Conservation (phyloP, 176 grass and related monocot genomes). For the Ensete ventricosum region DNA sequence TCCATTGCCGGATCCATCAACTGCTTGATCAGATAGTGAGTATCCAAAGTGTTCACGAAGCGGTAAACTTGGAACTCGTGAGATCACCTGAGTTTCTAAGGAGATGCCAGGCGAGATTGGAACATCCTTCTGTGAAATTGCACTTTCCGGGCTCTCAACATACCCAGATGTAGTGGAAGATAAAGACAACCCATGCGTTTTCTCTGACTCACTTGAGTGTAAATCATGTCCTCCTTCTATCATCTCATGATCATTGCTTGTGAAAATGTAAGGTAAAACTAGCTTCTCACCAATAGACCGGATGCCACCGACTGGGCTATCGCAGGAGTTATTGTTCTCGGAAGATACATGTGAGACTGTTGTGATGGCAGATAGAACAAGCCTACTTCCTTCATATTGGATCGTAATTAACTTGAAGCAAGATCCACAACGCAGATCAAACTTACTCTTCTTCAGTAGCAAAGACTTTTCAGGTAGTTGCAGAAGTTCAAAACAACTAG, state of each 20-base stretch:
- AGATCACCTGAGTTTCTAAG: slow-evolving; percentile 41
- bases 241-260: slow-evolving; percentile 33
- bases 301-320: slow-evolving; percentile 20
- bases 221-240: slow-evolving; percentile 47
- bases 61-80: slow-evolving; percentile 47
- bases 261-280: slow-evolving; percentile 64
- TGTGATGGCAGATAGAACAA: slow-evolving; percentile 37
- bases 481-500: slow-evolving; percentile 83
- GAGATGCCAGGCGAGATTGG: slow-evolving; percentile 22
- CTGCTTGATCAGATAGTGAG: slow-evolving; percentile 31
- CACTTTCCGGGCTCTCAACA: slow-evolving; percentile 38
- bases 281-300: slow-evolving; percentile 35
- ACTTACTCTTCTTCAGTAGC: slow-evolving; percentile 39
- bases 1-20: slow-evolving; percentile 47
- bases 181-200: slow-evolving; percentile 40
- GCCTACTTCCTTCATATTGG: slow-evolving; percentile 61
- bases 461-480: slow-evolving; percentile 59
- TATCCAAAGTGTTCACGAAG: slow-evolving; percentile 41
- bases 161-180: slow-evolving; percentile 52
- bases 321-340: slow-evolving; percentile 31
- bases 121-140: slow-evolving; percentile 43
- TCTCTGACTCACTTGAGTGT: slow-evolving; percentile 45
- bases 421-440: slow-evolving; percentile 72
- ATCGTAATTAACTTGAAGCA: slow-evolving; percentile 79
- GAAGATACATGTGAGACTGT: slow-evolving; percentile 29